Conservation (phyloP, 768 basidiomycete genomes). For the Psilocybe cyanescens region DNA sequence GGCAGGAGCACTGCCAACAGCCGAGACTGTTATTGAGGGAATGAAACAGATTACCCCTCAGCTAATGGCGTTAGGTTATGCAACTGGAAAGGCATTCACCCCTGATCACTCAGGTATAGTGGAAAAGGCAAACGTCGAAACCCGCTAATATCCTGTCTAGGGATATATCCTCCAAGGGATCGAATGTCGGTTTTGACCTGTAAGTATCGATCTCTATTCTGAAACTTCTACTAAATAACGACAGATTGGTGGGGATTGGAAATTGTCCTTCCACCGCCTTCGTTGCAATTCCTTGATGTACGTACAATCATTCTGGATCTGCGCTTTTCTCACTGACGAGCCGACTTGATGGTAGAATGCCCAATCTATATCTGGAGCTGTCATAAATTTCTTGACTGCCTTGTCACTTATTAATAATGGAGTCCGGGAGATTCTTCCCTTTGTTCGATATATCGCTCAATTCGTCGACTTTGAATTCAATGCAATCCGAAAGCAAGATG, state of each 20-base stretch:
- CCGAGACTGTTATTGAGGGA: slow-evolving; percentile 72
- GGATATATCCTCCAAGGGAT: slow-evolving; percentile 74
- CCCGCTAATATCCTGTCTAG: slow-evolving; percentile 28
- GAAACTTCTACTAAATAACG: slow-evolving; percentile 6
- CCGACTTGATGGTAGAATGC: slow-evolving; percentile 42
- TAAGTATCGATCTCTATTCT: slow-evolving; percentile 36
- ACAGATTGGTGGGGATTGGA: slow-evolving; percentile 94
- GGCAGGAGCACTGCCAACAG: slow-evolving; percentile 76
- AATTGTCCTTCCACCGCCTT: slow-evolving; percentile 72
- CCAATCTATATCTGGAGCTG: slow-evolving; percentile 60
- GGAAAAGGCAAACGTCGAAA: not conserved
- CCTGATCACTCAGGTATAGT: slow-evolving; percentile 66
- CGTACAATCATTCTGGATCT: slow-evolving; percentile 26
- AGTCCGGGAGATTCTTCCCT: slow-evolving; percentile 81
- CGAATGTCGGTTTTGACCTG: slow-evolving; percentile 81
- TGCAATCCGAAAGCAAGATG: slow-evolving; percentile 62
- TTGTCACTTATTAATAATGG: slow-evolving; percentile 72
- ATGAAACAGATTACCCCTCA: slow-evolving; percentile 75
- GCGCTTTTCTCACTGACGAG: not conserved
- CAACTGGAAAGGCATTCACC: slow-evolving; percentile 64
- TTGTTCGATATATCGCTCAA: slow-evolving; percentile 81
- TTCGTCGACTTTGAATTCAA: slow-evolving; percentile 79
- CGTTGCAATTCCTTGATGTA: slow-evolving; percentile 62
- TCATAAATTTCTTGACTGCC: slow-evolving; percentile 79
- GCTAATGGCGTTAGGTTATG: slow-evolving; percentile 78